phyloP scores from a whole-genome alignment of 257 asterid genomes.

The Nicotiana tomentosiformis region DNA sequence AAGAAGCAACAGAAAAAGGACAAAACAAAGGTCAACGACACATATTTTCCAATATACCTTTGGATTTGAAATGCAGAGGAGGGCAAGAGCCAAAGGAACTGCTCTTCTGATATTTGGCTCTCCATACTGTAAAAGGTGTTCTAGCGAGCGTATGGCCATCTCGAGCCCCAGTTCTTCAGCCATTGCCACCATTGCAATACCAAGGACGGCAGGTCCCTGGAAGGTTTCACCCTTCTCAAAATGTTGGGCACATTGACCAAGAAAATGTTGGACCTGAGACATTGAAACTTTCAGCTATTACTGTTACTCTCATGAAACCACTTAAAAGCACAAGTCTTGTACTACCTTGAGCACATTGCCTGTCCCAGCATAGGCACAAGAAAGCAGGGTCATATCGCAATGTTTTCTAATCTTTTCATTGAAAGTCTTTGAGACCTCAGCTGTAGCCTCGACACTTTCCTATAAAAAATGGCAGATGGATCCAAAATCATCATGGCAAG shows the following conservation, averaged over 20 bases:
- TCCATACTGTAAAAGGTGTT: constrained; percentile 93
- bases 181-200: constrained; percentile 99
- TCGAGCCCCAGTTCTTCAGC: constrained; percentile 93
- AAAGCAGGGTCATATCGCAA: constrained; percentile 80
- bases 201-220: constrained; percentile 96
- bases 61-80: constrained; percentile 92
- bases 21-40: not conserved
- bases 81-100: constrained; percentile 92
- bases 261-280: constrained; percentile 85
- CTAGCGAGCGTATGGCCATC: constrained; percentile 94
- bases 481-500: not conserved
- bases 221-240: constrained; percentile 79
- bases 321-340: not conserved
- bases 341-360: constrained; percentile 92
- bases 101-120: constrained; percentile 88
- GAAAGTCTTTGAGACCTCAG: constrained; percentile 84
- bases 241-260: constrained; percentile 90
- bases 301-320: not conserved
- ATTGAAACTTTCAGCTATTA: constrained; percentile 18
- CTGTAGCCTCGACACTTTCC: constrained; percentile 89
- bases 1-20: constrained; percentile 3
- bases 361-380: constrained; percentile 98
- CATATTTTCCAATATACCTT: constrained; percentile 37
- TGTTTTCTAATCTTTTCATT: constrained; percentile 73
- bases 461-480: constrained; percentile 22